A percentile compares a stretch with the other conserved stretches of the same genome.
phyloP scores from a whole-genome alignment of 306 rosid genomes.

The Coriaria nepalensis region DNA sequence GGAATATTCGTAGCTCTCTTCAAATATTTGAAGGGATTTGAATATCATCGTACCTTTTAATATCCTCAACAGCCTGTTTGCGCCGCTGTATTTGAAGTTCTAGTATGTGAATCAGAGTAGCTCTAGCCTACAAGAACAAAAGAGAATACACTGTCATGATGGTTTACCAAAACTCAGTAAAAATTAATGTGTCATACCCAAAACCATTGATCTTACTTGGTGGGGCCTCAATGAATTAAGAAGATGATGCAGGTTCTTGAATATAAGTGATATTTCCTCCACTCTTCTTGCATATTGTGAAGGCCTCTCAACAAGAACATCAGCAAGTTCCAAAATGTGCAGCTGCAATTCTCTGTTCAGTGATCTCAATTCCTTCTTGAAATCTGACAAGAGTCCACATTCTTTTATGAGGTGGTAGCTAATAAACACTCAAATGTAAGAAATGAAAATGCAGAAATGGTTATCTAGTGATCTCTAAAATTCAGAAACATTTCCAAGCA shows the following conservation, averaged over 20 bases:
- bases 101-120: conserved; percentile 70
- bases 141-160: neutral
- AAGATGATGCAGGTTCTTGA: conserved; percentile 88
- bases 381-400: conserved; percentile 31
- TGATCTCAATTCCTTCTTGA: conserved; percentile 76
- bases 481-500: too few species aligned
- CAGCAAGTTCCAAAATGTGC: conserved; percentile 88
- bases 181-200: too few species aligned
- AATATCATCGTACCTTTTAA: conserved; percentile 46
- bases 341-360: conserved; percentile 77
- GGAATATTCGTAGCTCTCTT: neutral
- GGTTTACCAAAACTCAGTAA: neutral
- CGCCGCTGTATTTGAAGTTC: conserved; percentile 84
- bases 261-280: conserved; percentile 86
- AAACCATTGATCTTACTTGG: conserved; percentile 32
- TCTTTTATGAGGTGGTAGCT: conserved; percentile 5
- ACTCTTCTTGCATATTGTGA: conserved; percentile 92
- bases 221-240: conserved; percentile 84
- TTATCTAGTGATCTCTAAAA: too few species aligned
- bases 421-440: neutral
- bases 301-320: conserved; percentile 83
- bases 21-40: neutral
- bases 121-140: conserved; percentile 55
- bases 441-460: neutral
- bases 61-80: conserved; percentile 88